Base-by-base conservation (phyloP, 78 protist species). In the Parvularia atlantis region DNA sequence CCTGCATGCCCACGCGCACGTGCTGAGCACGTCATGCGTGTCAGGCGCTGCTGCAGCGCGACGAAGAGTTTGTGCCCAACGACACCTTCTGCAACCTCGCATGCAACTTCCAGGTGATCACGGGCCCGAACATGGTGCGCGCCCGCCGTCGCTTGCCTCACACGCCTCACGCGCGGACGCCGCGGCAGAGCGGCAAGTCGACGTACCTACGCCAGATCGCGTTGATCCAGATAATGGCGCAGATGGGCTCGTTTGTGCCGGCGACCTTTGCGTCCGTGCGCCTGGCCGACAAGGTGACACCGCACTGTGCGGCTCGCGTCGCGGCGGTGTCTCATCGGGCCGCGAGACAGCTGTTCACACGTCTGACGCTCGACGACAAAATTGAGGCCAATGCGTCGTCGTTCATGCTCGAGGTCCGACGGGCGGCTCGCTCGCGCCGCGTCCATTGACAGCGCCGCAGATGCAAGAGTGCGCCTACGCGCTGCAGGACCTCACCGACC, bases 51-150 rank as follows among this genome's bases (percentile, higher is more conserved):
- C n/a, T n/a, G n/a, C n/a, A n/a, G n/a, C n/a, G n/a, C n/a, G n/a
- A n/a, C n/a, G 35, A 46, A n/a, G 13, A 35, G 20, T 1, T 46
- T 22, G 41, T 63, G 28, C 60, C 68, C 0, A 54, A 77, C 64
- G 64, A 50, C 59, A 30, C 54, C 9, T 63, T 1, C 60, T 0
- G 44, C 11, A 11, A 67, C 19, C 20, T 5, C 14, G 20, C 57
- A 10, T 13, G 30, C 46, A 79, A 66, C 78, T 37, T 77, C 17
- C 67, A 40, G 50, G 11, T 83, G 7, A 3, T 83, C 53, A 61
- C 74, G 2, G 88, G 88, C 1, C 77, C 84, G 22, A 83, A 83
- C 72, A 80, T 80, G 84, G 56, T 66, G 11, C 20, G 67, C 2
- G 61, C 35, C 3, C 14, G n/a, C n/a, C n/a, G n/a, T n/a, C n/a